These are phyloP conservation scores for Xylaria cubensis DNA, from an alignment of 495 filamentous ascomycete species.

Conservation along the genomic window DNA sequence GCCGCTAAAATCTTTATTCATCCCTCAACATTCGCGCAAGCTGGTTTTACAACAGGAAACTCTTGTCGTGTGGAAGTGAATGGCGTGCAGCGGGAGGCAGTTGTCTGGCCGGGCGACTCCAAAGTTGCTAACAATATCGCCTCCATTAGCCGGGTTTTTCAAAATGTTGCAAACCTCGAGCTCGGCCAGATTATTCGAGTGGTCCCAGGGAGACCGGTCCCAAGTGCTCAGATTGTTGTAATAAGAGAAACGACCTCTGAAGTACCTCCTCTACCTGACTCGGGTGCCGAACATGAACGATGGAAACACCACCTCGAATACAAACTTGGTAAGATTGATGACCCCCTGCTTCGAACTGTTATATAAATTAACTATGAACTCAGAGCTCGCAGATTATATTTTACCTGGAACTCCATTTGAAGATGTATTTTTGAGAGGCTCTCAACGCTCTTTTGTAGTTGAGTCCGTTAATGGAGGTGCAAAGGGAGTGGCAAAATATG, in stretches of 20 bases:
- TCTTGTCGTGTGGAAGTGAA: slow-evolving; percentile 37
- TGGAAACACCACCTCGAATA: slow-evolving; percentile 72
- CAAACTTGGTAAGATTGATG: slow-evolving; percentile 53
- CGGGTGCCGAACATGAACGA: slow-evolving; percentile 52
- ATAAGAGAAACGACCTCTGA: slow-evolving; percentile 38
- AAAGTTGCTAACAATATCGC: slow-evolving; percentile 43
- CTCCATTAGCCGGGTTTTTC: slow-evolving; percentile 39
- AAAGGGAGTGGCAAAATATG: slow-evolving; percentile 47
- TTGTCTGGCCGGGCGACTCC: slow-evolving; percentile 41
- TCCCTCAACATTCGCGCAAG: slow-evolving; percentile 38
- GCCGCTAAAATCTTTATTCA: slow-evolving; percentile 43
- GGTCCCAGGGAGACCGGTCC: slow-evolving; percentile 35
- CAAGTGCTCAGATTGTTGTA: slow-evolving; percentile 35
- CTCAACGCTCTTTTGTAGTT: slow-evolving; percentile 55
- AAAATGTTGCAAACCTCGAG: slow-evolving; percentile 34
- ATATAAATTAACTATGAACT: slow-evolving; percentile 25
- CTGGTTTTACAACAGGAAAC: slow-evolving; percentile 36
- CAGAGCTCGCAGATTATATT: slow-evolving; percentile 54
- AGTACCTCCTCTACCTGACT: slow-evolving; percentile 29
- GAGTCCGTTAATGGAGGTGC: slow-evolving; percentile 51
- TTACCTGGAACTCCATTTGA: slow-evolving; percentile 57
- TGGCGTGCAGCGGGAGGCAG: slow-evolving; percentile 30
- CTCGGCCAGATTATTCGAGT: slow-evolving; percentile 39
- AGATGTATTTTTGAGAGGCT: slow-evolving; percentile 51
- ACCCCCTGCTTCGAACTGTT: neutral